Percentiles rank a stretch among this genome's conserved stretches.
Conservation (phyloP, 192 early-diverging fungal species). For the Backusella tarrabulga region DNA sequence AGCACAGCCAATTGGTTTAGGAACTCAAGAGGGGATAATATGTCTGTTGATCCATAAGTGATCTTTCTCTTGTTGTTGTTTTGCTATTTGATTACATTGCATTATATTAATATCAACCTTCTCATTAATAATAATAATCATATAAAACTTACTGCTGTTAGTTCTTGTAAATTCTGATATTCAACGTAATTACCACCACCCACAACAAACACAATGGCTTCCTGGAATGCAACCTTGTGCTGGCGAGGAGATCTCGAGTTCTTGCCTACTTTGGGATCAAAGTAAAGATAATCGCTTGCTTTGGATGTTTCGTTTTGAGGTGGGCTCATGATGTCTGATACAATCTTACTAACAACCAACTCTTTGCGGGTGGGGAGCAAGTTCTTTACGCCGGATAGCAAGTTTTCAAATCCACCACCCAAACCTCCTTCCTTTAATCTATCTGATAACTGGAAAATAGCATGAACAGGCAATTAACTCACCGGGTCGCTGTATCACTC, state of each 20-base stretch:
- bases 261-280: conserved; percentile 82
- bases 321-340: conserved; percentile 84
- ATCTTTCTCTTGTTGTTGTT: conserved; percentile 66
- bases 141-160: conserved; percentile 59
- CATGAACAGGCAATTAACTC: background rate
- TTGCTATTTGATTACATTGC: conserved; percentile 35
- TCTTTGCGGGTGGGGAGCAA: conserved; percentile 90
- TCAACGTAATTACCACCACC: conserved; percentile 99
- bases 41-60: conserved; percentile 92
- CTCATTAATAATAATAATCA: background rate
- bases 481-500: background rate
- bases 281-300: conserved; percentile 83
- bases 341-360: conserved; percentile 79
- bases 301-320: conserved; percentile 44
- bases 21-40: conserved; percentile 79
- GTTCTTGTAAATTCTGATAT: conserved; percentile 94
- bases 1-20: conserved; percentile 75
- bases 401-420: conserved; percentile 68
- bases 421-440: conserved; percentile 66
- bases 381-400: conserved; percentile 91
- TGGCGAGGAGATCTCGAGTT: conserved; percentile 43
- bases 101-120: background rate
- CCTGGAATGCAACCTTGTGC: conserved; percentile 67
- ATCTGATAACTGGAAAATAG: conserved; percentile 55
- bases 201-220: conserved; percentile 97